Evolutionary conservation across 1,139 yeast genomes (phyloP).

Genomic region (Scheffersomyces titani): DNA sequence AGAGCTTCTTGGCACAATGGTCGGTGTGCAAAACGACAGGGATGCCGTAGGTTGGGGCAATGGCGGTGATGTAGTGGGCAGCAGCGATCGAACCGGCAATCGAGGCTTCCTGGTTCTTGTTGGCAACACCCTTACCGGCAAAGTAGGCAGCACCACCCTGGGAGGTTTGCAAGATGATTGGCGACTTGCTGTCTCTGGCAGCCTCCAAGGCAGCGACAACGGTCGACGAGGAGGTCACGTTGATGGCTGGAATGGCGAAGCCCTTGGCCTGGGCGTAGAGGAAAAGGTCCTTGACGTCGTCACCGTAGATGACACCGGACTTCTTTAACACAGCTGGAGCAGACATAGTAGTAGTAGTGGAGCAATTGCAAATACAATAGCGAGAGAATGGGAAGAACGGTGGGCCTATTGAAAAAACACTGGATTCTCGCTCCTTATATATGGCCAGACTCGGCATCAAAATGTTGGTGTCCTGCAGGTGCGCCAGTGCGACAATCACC

Average conservation of each 20-base stretch:
- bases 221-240: constrained; percentile 96
- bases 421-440: constrained; percentile 1
- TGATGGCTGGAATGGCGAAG: constrained; percentile 98
- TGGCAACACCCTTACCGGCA: constrained; percentile 98
- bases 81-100: constrained; percentile 97
- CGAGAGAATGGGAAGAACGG: neutral
- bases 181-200: constrained; percentile 94
- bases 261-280: constrained; percentile 91
- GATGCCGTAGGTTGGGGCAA: constrained; percentile 95
- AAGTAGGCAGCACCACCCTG: constrained; percentile 99
- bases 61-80: constrained; percentile 94
- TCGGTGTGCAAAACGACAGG: constrained; percentile 98
- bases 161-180: constrained; percentile 95
- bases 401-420: neutral
- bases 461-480: neutral
- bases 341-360: constrained; percentile 30
- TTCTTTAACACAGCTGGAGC: constrained; percentile 72
- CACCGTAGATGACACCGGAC: constrained; percentile 98
- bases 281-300: constrained; percentile 90
- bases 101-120: constrained; percentile 91
- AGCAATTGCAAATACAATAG: constrained; percentile 3
- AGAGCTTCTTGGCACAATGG: constrained; percentile 97
- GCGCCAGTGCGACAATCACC: neutral
- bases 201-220: constrained; percentile 98
- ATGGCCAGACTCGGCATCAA: neutral